These are phyloP conservation scores for Epichloe elymi DNA, from an alignment of 2,329 filamentous ascomycete genomes.

Conservation along the genomic window DNA sequence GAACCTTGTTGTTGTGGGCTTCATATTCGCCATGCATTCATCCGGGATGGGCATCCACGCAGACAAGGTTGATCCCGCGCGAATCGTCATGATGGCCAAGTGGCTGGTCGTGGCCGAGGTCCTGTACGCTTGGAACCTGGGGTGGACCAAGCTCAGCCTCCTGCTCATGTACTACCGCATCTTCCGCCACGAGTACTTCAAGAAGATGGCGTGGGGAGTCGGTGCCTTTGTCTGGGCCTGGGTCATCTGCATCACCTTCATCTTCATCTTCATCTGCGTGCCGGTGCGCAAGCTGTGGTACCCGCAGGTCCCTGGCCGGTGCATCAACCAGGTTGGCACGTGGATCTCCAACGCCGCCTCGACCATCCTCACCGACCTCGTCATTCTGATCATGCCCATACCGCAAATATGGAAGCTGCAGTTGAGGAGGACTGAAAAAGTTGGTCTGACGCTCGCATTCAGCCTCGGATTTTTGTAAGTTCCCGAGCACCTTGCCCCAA, in stretches of 20 bases:
- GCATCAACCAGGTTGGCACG: slow-evolving; percentile 34
- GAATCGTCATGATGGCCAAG: slow-evolving; percentile 32
- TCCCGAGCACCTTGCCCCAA: too few relatives aligned
- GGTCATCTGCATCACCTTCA: slow-evolving; percentile 33
- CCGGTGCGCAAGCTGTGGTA: slow-evolving; percentile 38
- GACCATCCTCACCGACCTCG: slow-evolving; percentile 32
- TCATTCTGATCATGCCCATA: slow-evolving; percentile 31
- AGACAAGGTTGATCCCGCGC: slow-evolving; percentile 19
- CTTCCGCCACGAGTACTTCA: slow-evolving; percentile 31
- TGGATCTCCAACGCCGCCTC: slow-evolving; percentile 37
- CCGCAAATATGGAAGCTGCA: slow-evolving; percentile 33
- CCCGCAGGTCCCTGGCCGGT: slow-evolving; percentile 28
- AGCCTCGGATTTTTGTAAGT: slow-evolving; percentile 30
- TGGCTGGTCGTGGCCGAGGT: slow-evolving; percentile 34
- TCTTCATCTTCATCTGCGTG: slow-evolving; percentile 39
- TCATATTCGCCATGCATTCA: slow-evolving; percentile 34
- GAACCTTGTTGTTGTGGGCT: slow-evolving; percentile 30
- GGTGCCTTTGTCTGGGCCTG: slow-evolving; percentile 31
- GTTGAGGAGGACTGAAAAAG: slow-evolving; percentile 26
- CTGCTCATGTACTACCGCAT: slow-evolving; percentile 41
- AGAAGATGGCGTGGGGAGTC: slow-evolving; percentile 26
- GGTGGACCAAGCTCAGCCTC: slow-evolving; percentile 36
- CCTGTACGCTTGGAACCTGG: slow-evolving; percentile 33
- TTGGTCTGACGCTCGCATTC: slow-evolving; percentile 31
- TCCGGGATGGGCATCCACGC: slow-evolving; percentile 35